These are phyloP conservation scores for Ogataea polymorpha DNA, from an alignment of 805 yeast species.

Conservation along the genomic window DNA sequence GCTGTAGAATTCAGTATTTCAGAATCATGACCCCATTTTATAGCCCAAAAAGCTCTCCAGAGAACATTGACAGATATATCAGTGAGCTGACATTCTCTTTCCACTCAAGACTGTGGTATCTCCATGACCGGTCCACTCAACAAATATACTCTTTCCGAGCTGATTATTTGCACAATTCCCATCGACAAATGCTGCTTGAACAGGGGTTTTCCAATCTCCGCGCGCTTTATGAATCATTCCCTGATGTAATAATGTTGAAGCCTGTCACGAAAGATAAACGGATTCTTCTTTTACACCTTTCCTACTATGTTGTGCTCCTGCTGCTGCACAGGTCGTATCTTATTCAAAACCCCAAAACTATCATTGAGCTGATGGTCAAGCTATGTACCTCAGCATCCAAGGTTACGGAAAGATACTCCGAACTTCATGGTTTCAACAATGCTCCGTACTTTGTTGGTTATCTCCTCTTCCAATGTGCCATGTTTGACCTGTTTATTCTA, in stretches of 20 bases:
- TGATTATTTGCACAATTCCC: conserved; percentile 33
- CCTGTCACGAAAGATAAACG: conserved; percentile 19
- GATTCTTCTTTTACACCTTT: conserved; percentile 28
- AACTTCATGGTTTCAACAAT: conserved; percentile 15
- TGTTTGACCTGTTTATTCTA: conserved; percentile 32
- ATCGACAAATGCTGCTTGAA: conserved; percentile 27
- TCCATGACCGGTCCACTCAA: conserved; percentile 30
- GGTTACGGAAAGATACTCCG: conserved; percentile 18
- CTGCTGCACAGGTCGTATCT: conserved; percentile 33
- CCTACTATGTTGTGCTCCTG: conserved; percentile 27
- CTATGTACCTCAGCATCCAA: conserved; percentile 26
- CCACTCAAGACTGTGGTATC: conserved; percentile 33
- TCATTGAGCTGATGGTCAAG: conserved; percentile 24
- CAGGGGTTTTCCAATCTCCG: conserved; percentile 29
- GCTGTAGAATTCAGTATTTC: conserved; percentile 33
- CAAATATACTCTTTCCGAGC: conserved; percentile 36
- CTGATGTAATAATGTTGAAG: conserved; percentile 12
- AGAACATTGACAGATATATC: conserved; percentile 9
- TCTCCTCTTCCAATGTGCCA: conserved; percentile 31
- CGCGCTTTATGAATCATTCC: conserved; percentile 24
- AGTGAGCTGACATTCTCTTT: conserved; percentile 27
- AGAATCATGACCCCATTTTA: conserved; percentile 32
- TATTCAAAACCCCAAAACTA: conserved; percentile 28
- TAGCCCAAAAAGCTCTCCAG: conserved; percentile 15
- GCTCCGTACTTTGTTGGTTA: conserved; percentile 35